Percentiles rank a stretch among this genome's conserved stretches.
phyloP scores from a whole-genome alignment of 352 stramenopile genomes.

The Globisporangium nagaii region DNA sequence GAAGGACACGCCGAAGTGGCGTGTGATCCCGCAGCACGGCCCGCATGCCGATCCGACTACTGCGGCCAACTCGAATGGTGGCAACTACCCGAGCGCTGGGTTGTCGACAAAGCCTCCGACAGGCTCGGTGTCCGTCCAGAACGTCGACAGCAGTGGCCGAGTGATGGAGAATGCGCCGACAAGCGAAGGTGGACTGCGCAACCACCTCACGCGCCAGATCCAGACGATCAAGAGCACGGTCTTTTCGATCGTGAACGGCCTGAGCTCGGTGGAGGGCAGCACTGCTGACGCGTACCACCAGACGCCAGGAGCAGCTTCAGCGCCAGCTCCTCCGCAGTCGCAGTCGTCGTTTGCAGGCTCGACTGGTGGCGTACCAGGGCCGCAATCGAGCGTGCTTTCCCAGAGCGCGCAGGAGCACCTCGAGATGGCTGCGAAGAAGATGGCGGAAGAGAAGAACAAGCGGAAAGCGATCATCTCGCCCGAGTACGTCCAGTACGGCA shows the following conservation, averaged over 20 bases:
- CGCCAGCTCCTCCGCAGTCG: not conserved
- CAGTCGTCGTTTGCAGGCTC: not conserved
- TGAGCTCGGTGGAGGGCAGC: conserved; percentile 15
- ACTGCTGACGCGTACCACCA: not conserved
- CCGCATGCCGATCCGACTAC: conserved; percentile 41
- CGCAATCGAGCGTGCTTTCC: conserved; percentile 3
- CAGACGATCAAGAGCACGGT: conserved; percentile 49
- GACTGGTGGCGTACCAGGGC: not conserved
- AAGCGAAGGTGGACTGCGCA: conserved; percentile 20
- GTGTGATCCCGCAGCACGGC: conserved; percentile 74
- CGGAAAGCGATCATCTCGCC: conserved; percentile 77
- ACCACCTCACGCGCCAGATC: conserved; percentile 34
- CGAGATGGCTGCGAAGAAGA: conserved; percentile 30
- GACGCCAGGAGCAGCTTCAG: not conserved
- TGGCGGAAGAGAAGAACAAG: conserved; percentile 75
- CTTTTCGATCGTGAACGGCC: conserved; percentile 31
- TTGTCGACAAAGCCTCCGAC: conserved; percentile 21
- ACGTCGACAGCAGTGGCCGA: not conserved
- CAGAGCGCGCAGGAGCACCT: conserved; percentile 40
- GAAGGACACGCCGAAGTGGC: conserved; percentile 62
- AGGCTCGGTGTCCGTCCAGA: conserved; percentile 2
- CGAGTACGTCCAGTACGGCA: conserved; percentile 77
- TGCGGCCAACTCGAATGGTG: not conserved
- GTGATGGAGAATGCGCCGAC: conserved; percentile 3
- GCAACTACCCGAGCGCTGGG: not conserved